These are phyloP conservation scores for Cercospora brassicicola DNA, from an alignment of 2,329 filamentous ascomycete genomes.

Conservation along the genomic window DNA sequence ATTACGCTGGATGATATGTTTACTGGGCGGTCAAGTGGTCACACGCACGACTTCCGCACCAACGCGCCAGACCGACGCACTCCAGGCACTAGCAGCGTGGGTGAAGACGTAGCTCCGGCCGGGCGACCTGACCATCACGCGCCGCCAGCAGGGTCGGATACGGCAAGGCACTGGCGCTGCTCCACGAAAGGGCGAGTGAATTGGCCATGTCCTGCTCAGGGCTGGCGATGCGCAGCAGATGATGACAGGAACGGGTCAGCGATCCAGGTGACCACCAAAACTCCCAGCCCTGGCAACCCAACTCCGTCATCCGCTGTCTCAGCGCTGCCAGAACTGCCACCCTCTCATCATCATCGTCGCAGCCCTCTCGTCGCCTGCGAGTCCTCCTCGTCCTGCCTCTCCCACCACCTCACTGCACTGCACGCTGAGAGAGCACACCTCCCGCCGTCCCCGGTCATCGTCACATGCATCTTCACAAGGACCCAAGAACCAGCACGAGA, in stretches of 20 bases:
- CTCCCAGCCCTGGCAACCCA: neutral
- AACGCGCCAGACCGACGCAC: neutral
- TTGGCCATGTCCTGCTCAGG: neutral
- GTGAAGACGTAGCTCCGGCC: constrained; percentile 4
- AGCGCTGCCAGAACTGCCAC: neutral
- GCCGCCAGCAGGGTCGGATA: neutral
- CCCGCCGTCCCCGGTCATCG: neutral
- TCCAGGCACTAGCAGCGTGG: neutral
- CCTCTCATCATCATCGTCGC: neutral
- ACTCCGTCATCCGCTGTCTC: neutral
- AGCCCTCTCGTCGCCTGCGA: neutral
- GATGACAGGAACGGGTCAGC: constrained; percentile 5
- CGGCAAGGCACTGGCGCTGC: neutral
- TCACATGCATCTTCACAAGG: constrained; percentile 4
- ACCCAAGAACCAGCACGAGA: neutral
- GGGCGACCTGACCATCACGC: neutral
- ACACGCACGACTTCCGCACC: neutral
- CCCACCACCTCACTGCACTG: neutral
- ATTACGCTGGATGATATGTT: constrained; percentile 1
- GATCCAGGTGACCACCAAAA: neutral
- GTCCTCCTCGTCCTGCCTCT: neutral
- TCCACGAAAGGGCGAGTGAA: neutral
- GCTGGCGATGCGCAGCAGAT: neutral
- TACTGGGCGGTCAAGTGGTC: constrained; percentile 7
- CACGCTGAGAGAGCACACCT: neutral